Conservation (phyloP, 768 basidiomycete species). For the Clavaria fumosa region DNA sequence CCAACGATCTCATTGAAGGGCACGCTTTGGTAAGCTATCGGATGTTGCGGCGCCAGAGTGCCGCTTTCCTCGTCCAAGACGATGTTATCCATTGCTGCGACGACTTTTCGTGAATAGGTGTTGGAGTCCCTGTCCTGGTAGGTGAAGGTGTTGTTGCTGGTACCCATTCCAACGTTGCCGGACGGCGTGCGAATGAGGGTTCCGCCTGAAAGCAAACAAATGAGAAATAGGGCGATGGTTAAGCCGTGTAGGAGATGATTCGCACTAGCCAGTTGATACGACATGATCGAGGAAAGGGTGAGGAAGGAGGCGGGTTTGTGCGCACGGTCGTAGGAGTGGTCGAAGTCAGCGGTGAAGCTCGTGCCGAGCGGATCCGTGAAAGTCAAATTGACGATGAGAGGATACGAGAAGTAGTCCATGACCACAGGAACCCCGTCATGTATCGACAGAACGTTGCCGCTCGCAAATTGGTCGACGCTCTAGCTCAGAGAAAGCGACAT, state of each 20-base stretch:
- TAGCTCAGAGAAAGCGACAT: too few species aligned
- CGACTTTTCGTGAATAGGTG: constrained; percentile 45
- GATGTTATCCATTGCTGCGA: constrained; percentile 46
- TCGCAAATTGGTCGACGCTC: constrained; percentile 28
- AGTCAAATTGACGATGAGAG: constrained; percentile 30
- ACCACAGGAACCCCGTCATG: constrained; percentile 28
- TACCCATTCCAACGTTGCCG: constrained; percentile 51
- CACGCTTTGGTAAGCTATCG: not conserved
- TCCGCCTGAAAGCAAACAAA: constrained; percentile 23
- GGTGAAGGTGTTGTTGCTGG: constrained; percentile 49
- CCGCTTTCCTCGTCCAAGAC: constrained; percentile 44
- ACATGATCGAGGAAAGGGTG: constrained; percentile 37
- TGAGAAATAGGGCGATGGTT: not conserved
- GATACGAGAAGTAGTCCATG: constrained; percentile 29
- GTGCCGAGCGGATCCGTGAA: constrained; percentile 19
- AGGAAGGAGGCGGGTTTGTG: constrained; percentile 44
- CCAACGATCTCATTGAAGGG: constrained; percentile 1
- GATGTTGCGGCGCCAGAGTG: constrained; percentile 20
- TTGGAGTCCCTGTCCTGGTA: constrained; percentile 47
- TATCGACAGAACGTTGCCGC: constrained; percentile 22
- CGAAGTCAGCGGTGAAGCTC: constrained; percentile 33
- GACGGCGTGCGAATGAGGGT: constrained; percentile 29
- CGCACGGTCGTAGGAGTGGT: constrained; percentile 54
- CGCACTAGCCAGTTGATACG: constrained; percentile 46
- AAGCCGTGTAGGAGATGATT: not conserved